These are phyloP conservation scores for Tuber calosporum DNA, from an alignment of 495 filamentous ascomycete genomes.

Conservation along the genomic window DNA sequence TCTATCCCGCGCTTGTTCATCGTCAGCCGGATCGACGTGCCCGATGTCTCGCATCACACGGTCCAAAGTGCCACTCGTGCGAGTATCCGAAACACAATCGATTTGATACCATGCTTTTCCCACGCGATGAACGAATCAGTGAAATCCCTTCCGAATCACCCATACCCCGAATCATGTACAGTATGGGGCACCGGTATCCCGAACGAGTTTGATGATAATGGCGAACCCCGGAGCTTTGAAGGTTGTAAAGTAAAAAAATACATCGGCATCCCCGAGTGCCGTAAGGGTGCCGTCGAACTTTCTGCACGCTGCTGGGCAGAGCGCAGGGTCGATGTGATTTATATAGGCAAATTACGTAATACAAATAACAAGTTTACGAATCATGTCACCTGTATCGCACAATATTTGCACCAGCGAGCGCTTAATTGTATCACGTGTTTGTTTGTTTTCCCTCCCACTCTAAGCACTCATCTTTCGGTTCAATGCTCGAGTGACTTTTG, in stretches of 20 bases:
- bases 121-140: background rate
- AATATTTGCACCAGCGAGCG: background rate
- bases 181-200: no score
- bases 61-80: background rate
- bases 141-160: background rate
- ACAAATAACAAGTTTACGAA: background rate
- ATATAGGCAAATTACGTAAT: background rate
- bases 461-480: background rate
- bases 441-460: background rate
- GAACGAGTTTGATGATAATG: background rate
- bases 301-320: background rate
- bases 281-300: background rate
- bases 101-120: background rate
- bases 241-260: background rate
- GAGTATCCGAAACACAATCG: background rate
- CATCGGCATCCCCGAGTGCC: background rate
- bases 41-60: background rate
- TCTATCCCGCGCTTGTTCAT: background rate
- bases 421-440: background rate
- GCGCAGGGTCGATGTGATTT: background rate
- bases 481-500: background rate
- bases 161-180: no score
- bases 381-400: background rate
- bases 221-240: background rate
- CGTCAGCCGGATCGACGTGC: background rate